A percentile compares a stretch with the other conserved stretches of the same genome.
Evolutionary conservation across 768 basidiomycete species (phyloP).

Genomic region (Cantharellus anzutake): DNA sequence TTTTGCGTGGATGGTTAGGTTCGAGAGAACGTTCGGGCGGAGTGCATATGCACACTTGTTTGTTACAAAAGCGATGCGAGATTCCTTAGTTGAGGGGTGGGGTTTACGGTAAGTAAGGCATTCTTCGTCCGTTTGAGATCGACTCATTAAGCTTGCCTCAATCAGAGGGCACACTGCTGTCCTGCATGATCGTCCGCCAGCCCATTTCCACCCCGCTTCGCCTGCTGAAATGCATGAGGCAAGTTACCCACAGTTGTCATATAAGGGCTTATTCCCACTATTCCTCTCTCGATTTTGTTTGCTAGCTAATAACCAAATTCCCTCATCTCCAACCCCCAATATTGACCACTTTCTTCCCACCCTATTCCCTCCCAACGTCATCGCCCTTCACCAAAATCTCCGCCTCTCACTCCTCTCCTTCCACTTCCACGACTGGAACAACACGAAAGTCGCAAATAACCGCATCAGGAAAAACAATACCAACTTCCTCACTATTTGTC

Average conservation of each 20-base stretch:
- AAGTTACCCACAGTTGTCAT: conserved; percentile 10
- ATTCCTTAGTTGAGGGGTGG: conserved; percentile 53
- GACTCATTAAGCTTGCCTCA: neutral
- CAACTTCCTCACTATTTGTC: neutral
- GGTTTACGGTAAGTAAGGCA: conserved; percentile 39
- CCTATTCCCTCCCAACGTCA: conserved; percentile 31
- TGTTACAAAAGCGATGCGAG: conserved; percentile 76
- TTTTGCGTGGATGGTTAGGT: conserved; percentile 28
- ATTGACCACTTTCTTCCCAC: conserved; percentile 30
- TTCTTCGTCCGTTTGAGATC: neutral
- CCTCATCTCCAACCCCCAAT: conserved; percentile 16
- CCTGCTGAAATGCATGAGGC: conserved; percentile 65
- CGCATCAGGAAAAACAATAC: neutral
- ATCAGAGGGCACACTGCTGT: conserved; percentile 58
- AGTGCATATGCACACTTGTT: conserved; percentile 79
- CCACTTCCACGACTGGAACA: conserved; percentile 7
- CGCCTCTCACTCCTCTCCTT: conserved; percentile 9
- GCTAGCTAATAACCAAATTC: conserved; percentile 27
- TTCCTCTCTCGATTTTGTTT: neutral
- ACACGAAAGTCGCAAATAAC: neutral
- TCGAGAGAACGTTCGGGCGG: conserved; percentile 65
- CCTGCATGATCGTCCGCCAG: conserved; percentile 79
- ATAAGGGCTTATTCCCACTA: neutral
- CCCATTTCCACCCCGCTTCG: conserved; percentile 55
- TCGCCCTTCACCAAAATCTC: conserved; percentile 39